Evolutionary conservation across 75 land plant genomes (phyloP), one percentile per base, ranked within the genome.

Genomic region (Pseudotsuga menziesii): DNA sequence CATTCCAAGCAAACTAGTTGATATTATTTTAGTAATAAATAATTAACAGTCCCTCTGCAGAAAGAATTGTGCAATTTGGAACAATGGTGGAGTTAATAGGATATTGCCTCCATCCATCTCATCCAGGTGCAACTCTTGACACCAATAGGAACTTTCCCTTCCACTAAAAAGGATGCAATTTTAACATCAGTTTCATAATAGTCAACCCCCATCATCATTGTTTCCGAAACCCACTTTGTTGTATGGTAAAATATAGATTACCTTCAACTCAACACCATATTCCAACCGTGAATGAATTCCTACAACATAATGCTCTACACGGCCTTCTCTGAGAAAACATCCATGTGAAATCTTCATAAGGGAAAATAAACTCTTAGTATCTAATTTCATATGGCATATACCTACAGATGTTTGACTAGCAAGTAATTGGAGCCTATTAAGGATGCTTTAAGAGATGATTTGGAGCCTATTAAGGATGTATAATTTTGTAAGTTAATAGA

Each of bases 171-270:
- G 36, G 93, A 85, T 26, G 91, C 86, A 11, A 82, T 78, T 75
- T 96, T 97, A 19, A 79, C 85, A 16, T 88, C 94, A 11, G 99
- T 96, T 81, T 96, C 91, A 78, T 96, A 96, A 66, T 27, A 84
- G 59, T 96, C 99, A 56, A 97, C 99, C 13, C 99, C 98, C 76
- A 96, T 89, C 91, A 93, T 93, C 83, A 91, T 85, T 0, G 91
- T 89, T 55, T 93, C 63, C 22, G 16, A n/a, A 61, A 23, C 11
- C 22, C 19, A 61, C 63, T n/a, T 44, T 44, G 0, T 11, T 44
- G 7, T 44, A 44, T 44, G 8, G 9, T 67, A 78, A 72, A 78
- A 23, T 57, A 71, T 54, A 72, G 44, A 6, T 76, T 55, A 92
- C 94, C 89, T 92, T 80, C 14, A 92, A 75, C 73, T 88, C 82